These are phyloP conservation scores for Phytophthora litchii DNA, from an alignment of 352 stramenopile genomes.

Conservation along the genomic window DNA sequence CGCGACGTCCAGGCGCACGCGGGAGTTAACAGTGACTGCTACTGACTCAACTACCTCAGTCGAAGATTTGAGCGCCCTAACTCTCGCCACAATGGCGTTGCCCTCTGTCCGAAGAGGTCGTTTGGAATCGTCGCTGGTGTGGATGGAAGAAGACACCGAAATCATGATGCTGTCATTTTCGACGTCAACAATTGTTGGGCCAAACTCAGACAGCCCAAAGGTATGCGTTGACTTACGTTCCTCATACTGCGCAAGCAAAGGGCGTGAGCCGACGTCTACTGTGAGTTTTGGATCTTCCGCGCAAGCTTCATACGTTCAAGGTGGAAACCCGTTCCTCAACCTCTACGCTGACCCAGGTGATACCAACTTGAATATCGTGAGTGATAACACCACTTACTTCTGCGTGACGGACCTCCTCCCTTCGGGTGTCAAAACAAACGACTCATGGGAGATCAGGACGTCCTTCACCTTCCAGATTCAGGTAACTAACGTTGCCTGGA, in stretches of 20 bases:
- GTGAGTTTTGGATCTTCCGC: slow-evolving; percentile 49
- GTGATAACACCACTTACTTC: slow-evolving; percentile 76
- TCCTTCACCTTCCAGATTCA: slow-evolving; percentile 81
- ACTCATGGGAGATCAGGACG: slow-evolving; percentile 69
- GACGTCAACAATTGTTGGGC: slow-evolving; percentile 73
- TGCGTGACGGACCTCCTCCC: slow-evolving; percentile 74
- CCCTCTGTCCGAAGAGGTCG: slow-evolving; percentile 44
- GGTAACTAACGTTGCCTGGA: slow-evolving; percentile 62
- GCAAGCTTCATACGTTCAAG: slow-evolving; percentile 66
- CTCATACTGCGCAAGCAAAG: slow-evolving; percentile 53
- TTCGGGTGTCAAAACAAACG: slow-evolving; percentile 58
- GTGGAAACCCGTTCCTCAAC: slow-evolving; percentile 79
- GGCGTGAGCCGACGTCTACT: slow-evolving; percentile 47
- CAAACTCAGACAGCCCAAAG: slow-evolving; percentile 62
- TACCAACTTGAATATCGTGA: slow-evolving; percentile 48
- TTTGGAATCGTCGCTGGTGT: slow-evolving; percentile 76
- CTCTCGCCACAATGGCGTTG: slow-evolving; percentile 66
- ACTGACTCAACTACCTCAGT: slow-evolving; percentile 29
- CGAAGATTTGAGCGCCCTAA: slow-evolving; percentile 50
- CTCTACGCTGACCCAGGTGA: slow-evolving; percentile 67
- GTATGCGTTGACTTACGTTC: slow-evolving; percentile 76
- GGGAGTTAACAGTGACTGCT: slow-evolving; percentile 51
- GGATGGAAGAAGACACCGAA: slow-evolving; percentile 71
- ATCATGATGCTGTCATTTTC: slow-evolving; percentile 79
- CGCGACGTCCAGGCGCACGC: slow-evolving; percentile 41